Conservation (phyloP, 2,329 filamentous ascomycete genomes). For the Trichoderma pleuroti region DNA sequence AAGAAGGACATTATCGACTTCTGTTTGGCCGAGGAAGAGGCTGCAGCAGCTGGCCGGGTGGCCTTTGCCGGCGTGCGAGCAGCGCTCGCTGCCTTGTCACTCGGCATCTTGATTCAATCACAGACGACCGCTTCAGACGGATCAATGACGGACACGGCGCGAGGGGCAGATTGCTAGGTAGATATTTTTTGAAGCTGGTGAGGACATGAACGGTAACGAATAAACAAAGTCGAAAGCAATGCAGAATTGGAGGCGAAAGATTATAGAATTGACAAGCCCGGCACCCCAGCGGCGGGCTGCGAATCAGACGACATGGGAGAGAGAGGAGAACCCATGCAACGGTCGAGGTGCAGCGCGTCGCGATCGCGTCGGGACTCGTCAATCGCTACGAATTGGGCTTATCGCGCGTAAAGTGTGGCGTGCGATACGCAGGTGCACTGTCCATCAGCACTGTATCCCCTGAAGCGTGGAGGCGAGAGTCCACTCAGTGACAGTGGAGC, state of each 20-base stretch:
- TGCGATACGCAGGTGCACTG: not conserved
- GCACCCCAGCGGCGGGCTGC: slow-evolving; percentile 12
- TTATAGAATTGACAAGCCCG: not conserved
- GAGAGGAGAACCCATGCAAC: slow-evolving; percentile 4
- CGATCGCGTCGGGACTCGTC: slow-evolving; percentile 17
- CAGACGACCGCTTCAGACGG: not conserved
- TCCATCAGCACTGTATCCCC: slow-evolving; percentile 2
- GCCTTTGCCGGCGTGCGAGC: slow-evolving; percentile 36
- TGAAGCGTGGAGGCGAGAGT: not conserved
- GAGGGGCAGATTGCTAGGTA: not conserved
- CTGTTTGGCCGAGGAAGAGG: slow-evolving; percentile 38
- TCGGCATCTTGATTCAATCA: slow-evolving; percentile 27
- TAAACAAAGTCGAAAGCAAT: not conserved
- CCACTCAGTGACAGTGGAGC: not conserved
- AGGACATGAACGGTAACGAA: not conserved
- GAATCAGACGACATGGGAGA: not conserved
- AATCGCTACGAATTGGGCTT: slow-evolving; percentile 5
- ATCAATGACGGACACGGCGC: not conserved
- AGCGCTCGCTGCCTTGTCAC: slow-evolving; percentile 27
- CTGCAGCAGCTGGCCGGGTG: slow-evolving; percentile 27
- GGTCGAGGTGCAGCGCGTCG: slow-evolving; percentile 18
- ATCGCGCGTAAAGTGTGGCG: slow-evolving; percentile 18
- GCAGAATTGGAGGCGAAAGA: not conserved
- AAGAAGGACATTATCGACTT: slow-evolving; percentile 45
- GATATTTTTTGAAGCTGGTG: not conserved